Evolutionary conservation across 1,139 yeast species (phyloP).

Genomic region (Hansenula anomala): DNA sequence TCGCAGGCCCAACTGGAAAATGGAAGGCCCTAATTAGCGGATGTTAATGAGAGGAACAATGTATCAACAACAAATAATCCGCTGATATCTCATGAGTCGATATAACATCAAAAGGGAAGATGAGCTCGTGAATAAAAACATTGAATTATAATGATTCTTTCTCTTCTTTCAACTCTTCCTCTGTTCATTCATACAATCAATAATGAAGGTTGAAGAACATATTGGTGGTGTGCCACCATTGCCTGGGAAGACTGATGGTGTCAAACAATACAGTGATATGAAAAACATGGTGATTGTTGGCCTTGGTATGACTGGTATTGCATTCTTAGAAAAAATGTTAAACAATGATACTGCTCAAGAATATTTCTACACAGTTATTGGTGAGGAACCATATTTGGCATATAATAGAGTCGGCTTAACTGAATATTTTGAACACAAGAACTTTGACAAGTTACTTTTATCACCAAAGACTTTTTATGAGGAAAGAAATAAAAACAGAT

Average conservation of each 20-base stretch:
- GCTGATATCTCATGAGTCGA: too few species aligned
- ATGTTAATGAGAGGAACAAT: too few species aligned
- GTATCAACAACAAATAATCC: too few species aligned
- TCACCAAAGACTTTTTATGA: constrained; percentile 28
- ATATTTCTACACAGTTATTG: constrained; percentile 24
- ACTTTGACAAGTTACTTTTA: constrained; percentile 24
- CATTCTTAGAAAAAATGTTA: constrained; percentile 28
- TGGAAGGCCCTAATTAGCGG: too few species aligned
- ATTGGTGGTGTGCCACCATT: constrained; percentile 21
- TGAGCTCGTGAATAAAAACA: too few species aligned
- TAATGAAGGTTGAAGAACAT: constrained; percentile 5
- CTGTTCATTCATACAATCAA: too few species aligned
- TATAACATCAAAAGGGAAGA: too few species aligned
- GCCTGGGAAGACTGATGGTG: constrained; percentile 6
- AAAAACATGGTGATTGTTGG: constrained; percentile 25
- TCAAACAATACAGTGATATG: constrained; percentile 7
- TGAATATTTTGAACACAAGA: constrained; percentile 27
- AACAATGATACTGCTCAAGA: constrained; percentile 24
- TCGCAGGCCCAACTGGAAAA: too few species aligned
- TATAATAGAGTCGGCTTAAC: constrained; percentile 32
- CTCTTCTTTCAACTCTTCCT: too few species aligned
- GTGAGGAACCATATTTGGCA: constrained; percentile 30
- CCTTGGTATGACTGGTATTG: constrained; percentile 31
- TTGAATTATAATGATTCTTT: too few species aligned
- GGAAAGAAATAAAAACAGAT: constrained; percentile 21